Evolutionary conservation across 805 yeast species (phyloP).

Genomic region (Yarrowia deformans): DNA sequence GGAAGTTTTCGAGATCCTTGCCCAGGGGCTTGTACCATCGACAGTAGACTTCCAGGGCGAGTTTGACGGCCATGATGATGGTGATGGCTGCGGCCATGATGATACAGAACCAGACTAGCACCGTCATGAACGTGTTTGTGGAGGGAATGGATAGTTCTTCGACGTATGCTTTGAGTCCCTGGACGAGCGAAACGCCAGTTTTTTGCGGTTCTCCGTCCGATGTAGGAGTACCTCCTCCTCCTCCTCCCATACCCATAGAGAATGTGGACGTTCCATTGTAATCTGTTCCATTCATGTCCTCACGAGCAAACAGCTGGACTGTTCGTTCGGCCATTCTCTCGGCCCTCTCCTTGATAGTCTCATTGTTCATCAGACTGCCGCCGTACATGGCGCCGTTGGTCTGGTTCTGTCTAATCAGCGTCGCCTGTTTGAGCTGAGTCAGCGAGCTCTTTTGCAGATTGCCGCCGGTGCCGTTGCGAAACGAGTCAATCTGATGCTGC

Average conservation of each 20-base stretch:
- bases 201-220: constrained; percentile 18
- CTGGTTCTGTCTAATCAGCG: constrained; percentile 41
- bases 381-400: constrained; percentile 40
- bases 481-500: constrained; percentile 48
- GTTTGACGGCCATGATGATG: constrained; percentile 45
- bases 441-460: constrained; percentile 44
- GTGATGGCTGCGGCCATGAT: constrained; percentile 45
- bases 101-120: constrained; percentile 49
- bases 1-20: constrained; percentile 42
- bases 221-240: constrained; percentile 41
- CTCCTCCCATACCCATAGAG: constrained; percentile 30
- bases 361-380: constrained; percentile 6
- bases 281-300: constrained; percentile 7
- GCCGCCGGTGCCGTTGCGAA: constrained; percentile 49
- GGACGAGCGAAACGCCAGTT: constrained; percentile 41
- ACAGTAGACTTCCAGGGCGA: constrained; percentile 44
- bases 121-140: constrained; percentile 49
- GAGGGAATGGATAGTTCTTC: constrained; percentile 48
- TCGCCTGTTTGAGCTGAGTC: constrained; percentile 40
- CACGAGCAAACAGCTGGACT: constrained; percentile 41
- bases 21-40: constrained; percentile 28
- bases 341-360: not conserved
- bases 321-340: not conserved
- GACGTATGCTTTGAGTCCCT: constrained; percentile 48
- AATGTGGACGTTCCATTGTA: constrained; percentile 38